phyloP scores from a whole-genome alignment of 306 rosid species.

The Rubus parviflorus region DNA sequence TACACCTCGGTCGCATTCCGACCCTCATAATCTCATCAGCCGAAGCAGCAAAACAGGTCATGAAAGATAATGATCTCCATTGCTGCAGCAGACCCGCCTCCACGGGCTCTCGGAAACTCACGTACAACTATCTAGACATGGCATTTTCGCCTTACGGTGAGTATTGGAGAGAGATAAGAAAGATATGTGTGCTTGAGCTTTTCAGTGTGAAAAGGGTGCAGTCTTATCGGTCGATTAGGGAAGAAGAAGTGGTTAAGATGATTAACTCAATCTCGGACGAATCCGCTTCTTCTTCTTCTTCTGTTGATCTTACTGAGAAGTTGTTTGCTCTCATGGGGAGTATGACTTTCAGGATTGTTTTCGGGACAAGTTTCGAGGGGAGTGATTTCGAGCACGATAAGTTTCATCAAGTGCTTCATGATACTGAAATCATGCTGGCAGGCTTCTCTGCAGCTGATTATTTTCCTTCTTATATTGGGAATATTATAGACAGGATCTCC shows the following conservation, averaged over 20 bases:
- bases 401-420: conserved; percentile 17
- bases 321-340: conserved; percentile 17
- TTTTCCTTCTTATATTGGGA: conserved; percentile 33
- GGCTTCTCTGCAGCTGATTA: conserved; percentile 32
- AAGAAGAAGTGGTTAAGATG: conserved; percentile 33
- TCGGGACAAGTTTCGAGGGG: conserved; percentile 21
- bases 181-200: conserved; percentile 32
- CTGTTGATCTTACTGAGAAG: conserved; percentile 24
- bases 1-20: conserved; percentile 19
- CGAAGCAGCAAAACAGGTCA: conserved; percentile 28
- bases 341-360: conserved; percentile 27
- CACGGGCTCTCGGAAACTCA: neutral
- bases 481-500: conserved; percentile 38
- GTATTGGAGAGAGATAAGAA: conserved; percentile 45
- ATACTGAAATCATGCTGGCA: conserved; percentile 25
- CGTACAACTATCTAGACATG: conserved; percentile 21
- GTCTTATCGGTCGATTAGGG: conserved; percentile 28
- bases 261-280: conserved; percentile 10
- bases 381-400: neutral
- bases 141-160: conserved; percentile 38
- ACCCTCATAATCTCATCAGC: conserved; percentile 31
- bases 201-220: conserved; percentile 36
- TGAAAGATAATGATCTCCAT: conserved; percentile 31
- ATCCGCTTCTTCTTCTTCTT: conserved; percentile 11
- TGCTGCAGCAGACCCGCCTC: conserved; percentile 34